Conservation (phyloP, 257 asterid genomes). For the Rehmannia glutinosa region DNA sequence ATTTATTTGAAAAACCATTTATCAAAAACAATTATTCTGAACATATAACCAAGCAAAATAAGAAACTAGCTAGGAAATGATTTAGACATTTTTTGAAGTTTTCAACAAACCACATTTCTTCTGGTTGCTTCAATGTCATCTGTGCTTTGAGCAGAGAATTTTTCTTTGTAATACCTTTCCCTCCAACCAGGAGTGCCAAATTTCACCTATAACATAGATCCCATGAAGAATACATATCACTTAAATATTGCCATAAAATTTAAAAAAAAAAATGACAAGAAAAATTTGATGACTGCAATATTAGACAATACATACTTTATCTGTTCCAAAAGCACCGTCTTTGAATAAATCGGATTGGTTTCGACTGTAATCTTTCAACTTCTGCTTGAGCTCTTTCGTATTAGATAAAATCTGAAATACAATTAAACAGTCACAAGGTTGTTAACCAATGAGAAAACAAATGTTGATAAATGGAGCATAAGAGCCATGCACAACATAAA, state of each 20-base stretch:
- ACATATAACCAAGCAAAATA: not conserved
- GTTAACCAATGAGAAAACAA: too few relatives aligned
- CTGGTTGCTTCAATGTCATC: conserved; percentile 35
- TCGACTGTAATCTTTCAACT: conserved; percentile 23
- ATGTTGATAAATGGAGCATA: too few relatives aligned
- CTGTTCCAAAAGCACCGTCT: conserved; percentile 27
- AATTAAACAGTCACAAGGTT: too few relatives aligned
- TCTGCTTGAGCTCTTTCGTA: conserved; percentile 34
- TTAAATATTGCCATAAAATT: not conserved
- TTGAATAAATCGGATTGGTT: conserved; percentile 33
- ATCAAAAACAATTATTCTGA: too few relatives aligned
- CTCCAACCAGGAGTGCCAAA: conserved; percentile 40
- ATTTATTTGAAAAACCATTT: too few relatives aligned
- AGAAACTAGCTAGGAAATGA: too few relatives aligned
- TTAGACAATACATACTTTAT: conserved; percentile 26
- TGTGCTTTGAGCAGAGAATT: conserved; percentile 32
- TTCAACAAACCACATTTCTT: conserved; percentile 36
- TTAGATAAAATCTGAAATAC: conserved; percentile 30
- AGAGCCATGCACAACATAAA: too few relatives aligned
- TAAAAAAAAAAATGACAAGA: not conserved
- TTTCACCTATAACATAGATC: conserved; percentile 36
- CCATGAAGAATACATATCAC: not conserved
- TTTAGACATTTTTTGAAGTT: not conserved
- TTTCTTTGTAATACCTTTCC: conserved; percentile 45
- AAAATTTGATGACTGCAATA: not conserved